phyloP scores from a whole-genome alignment of 106 monocot genomes.

The Dioscorea alata region DNA sequence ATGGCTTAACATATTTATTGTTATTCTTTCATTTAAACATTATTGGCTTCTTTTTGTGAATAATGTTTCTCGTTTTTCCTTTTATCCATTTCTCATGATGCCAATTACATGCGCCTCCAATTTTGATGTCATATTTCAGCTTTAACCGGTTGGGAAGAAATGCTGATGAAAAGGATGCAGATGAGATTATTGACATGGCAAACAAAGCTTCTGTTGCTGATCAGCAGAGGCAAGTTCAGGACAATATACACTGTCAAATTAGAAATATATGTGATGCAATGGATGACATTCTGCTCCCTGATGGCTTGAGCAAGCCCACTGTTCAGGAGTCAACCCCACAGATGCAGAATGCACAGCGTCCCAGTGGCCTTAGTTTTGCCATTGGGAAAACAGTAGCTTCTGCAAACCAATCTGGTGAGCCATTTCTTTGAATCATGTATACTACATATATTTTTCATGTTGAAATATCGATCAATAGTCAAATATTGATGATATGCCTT shows the following conservation, averaged over 20 bases:
- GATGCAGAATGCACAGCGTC: conserved; percentile 17
- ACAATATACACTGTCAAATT: conserved; percentile 75
- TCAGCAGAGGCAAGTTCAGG: conserved; percentile 86
- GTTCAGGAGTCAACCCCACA: not conserved
- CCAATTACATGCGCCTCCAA: not conserved
- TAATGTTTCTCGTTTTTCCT: not conserved
- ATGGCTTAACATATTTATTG: not conserved
- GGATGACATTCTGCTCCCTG: conserved; percentile 67
- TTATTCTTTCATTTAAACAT: not conserved
- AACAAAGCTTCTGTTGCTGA: conserved; percentile 77
- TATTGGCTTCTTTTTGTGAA: not conserved
- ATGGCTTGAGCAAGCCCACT: conserved; percentile 8
- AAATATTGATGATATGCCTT: too few relatives aligned
- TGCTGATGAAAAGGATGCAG: conserved; percentile 84
- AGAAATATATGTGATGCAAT: conserved; percentile 50
- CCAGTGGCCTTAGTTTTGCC: conserved; percentile 84
- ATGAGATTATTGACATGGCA: conserved; percentile 86
- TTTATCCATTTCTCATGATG: not conserved
- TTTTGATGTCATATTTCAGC: conserved; percentile 27
- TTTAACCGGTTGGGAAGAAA: conserved; percentile 77
- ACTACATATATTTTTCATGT: too few relatives aligned
- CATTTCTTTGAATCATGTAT: not conserved
- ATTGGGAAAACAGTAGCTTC: conserved; percentile 38
- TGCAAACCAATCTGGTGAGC: conserved; percentile 42
- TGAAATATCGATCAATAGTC: too few relatives aligned